phyloP scores from a whole-genome alignment of 805 yeast genomes.

The Metschnikowia santaceciliae region DNA sequence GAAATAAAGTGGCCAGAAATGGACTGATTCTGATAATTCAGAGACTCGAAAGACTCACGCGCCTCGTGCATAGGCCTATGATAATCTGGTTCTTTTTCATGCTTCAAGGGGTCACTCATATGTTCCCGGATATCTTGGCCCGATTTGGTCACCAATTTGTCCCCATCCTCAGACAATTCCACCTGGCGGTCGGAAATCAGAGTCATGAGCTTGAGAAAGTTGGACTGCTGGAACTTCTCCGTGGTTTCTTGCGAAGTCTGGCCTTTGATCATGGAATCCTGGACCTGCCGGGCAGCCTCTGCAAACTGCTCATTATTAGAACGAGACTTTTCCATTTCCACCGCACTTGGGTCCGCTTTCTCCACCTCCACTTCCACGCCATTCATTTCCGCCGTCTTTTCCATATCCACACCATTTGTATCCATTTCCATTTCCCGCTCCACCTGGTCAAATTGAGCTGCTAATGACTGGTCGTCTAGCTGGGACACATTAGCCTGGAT shows the following conservation, averaged over 20 bases:
- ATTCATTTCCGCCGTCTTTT: too few relatives aligned
- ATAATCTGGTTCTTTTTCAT: slow-evolving; percentile 11
- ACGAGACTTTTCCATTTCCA: slow-evolving; percentile 5
- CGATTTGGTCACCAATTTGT: slow-evolving; percentile 32
- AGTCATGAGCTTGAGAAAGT: slow-evolving; percentile 38
- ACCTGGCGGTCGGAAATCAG: slow-evolving; percentile 35
- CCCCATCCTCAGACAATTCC: slow-evolving; percentile 33
- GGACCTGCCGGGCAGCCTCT: slow-evolving; percentile 35
- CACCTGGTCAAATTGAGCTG: slow-evolving; percentile 30
- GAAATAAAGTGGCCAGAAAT: too few relatives aligned
- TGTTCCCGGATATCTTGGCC: slow-evolving; percentile 35
- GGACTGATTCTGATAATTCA: too few relatives aligned
- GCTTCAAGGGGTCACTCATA: slow-evolving; percentile 18
- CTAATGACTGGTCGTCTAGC: slow-evolving; percentile 24
- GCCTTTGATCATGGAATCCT: slow-evolving; percentile 32
- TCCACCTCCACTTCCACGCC: not conserved
- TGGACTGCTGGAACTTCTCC: slow-evolving; percentile 31
- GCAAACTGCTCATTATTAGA: slow-evolving; percentile 37
- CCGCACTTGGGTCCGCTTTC: slow-evolving; percentile 1
- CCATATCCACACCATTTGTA: too few relatives aligned
- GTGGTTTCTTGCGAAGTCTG: slow-evolving; percentile 25
- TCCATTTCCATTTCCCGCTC: slow-evolving; percentile 24
- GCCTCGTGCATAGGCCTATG: slow-evolving; percentile 12
- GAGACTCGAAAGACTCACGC: not conserved
- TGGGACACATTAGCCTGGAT: slow-evolving; percentile 13